A percentile compares a stretch with the other conserved stretches of the same genome.
phyloP scores from a whole-genome alignment of 2,329 filamentous ascomycete species.

The Neopestalotiopsis clavispora region DNA sequence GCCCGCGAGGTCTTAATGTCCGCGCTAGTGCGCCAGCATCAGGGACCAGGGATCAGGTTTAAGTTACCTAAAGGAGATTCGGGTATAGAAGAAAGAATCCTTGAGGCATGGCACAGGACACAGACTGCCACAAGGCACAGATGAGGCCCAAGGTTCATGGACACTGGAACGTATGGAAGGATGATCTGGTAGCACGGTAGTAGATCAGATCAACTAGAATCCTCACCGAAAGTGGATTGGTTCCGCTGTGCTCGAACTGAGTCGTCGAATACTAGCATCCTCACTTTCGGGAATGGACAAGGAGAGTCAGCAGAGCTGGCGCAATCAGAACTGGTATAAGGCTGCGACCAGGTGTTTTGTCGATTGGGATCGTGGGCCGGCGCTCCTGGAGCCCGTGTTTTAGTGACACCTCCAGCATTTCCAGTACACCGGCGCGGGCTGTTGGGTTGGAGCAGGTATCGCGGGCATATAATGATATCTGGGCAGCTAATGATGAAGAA shows the following conservation, averaged over 20 bases:
- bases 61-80: not conserved
- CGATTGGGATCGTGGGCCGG: not conserved
- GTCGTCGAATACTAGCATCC: not conserved
- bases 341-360: not conserved
- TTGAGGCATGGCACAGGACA: not conserved
- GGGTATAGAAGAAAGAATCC: not conserved
- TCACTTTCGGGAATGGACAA: constrained; percentile 1
- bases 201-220: not conserved
- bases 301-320: not conserved
- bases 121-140: not conserved
- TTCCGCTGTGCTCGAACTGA: not conserved
- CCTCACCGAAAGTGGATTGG: not conserved
- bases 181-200: not conserved
- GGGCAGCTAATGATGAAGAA: not conserved
- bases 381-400: not conserved
- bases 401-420: not conserved
- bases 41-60: not conserved
- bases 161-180: not conserved
- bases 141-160: not conserved
- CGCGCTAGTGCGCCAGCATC: not conserved
- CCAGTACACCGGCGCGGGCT: not conserved
- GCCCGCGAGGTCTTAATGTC: not conserved
- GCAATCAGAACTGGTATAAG: not conserved
- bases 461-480: not conserved
- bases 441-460: no score